Percentiles rank a stretch among this genome's conserved stretches.
Evolutionary conservation across 495 filamentous ascomycete genomes (phyloP).

Genomic region (Aspergillus diversus): DNA sequence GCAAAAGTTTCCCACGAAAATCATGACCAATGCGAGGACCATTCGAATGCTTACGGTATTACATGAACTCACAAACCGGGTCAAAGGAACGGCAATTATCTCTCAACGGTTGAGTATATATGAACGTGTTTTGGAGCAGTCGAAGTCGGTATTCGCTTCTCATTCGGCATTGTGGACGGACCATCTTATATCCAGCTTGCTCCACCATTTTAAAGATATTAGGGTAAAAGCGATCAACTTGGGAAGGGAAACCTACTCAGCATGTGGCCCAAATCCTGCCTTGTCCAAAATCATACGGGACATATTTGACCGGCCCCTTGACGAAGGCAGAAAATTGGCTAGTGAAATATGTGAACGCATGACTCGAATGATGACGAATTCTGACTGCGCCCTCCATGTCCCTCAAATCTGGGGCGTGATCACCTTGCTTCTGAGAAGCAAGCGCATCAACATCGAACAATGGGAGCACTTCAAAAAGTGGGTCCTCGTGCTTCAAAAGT

Average conservation of each 20-base stretch:
- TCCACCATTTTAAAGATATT: slow-evolving; percentile 77
- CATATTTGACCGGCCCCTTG: slow-evolving; percentile 60
- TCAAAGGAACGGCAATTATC: slow-evolving; percentile 77
- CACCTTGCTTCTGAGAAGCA: slow-evolving; percentile 71
- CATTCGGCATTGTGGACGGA: slow-evolving; percentile 66
- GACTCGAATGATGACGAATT: slow-evolving; percentile 66
- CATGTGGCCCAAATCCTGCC: slow-evolving; percentile 64
- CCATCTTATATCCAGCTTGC: slow-evolving; percentile 78
- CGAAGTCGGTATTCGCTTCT: slow-evolving; percentile 65
- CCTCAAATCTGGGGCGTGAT: slow-evolving; percentile 88
- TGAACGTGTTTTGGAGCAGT: slow-evolving; percentile 69
- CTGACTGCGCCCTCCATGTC: slow-evolving; percentile 66
- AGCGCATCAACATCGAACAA: slow-evolving; percentile 60
- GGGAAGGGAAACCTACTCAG: slow-evolving; percentile 66
- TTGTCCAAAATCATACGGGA: slow-evolving; percentile 67
- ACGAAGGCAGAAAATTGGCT: slow-evolving; percentile 62
- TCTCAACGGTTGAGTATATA: slow-evolving; percentile 77
- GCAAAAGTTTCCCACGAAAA: slow-evolving; percentile 73
- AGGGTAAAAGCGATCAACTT: slow-evolving; percentile 72
- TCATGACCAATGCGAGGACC: slow-evolving; percentile 71
- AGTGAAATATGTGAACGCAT: slow-evolving; percentile 70
- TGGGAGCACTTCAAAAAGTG: slow-evolving; percentile 76
- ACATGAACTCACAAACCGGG: slow-evolving; percentile 68
- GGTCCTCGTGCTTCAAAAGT: slow-evolving; percentile 75
- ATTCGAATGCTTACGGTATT: slow-evolving; percentile 69